Base-by-base conservation (phyloP, 2,329 filamentous ascomycete genomes). In the Penicillium sp. region DNA sequence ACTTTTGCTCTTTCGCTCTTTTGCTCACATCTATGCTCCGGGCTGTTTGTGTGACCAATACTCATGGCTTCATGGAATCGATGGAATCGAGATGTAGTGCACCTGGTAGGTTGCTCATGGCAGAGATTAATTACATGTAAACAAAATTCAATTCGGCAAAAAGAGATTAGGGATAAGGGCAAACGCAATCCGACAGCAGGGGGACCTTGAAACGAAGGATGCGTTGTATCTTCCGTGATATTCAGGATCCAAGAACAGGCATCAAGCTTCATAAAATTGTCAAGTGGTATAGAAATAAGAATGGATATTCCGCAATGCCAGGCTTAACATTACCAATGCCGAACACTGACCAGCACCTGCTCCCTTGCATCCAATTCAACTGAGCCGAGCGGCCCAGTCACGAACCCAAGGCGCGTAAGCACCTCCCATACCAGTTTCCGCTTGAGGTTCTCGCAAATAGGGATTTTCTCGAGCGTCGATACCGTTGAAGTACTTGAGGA, bases 401-500 rank as follows among this genome's bases (percentile, higher is more conserved):
- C 72, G 38, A 79, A 78, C 74, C 86, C 89, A 11, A 89, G 77
- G 57, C 87, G 84, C 34, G 64, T 70, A 26, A 81, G 67, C 47
- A 80, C 58, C 52, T 71, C 68, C 69, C 73, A 74, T 3, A 81
- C 76, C 34, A 72, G 66, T 70, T 91, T 94, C 46, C 89, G 77
- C 73, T 93, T 95, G 72, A 94, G 78, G 5, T 87, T 86, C 69
- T 96, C 89, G 46, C 85, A 79, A n/a, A 93, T 73, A 1, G 86
- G 81, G 55, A 98, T 86, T 58, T 90, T 84, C 71, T 98, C 93
- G 49, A 97, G 90, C 83, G 62, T 86, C 84, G 46, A 78, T 79
- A 1, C 93, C 93, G 65, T 97, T 90, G 58, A 97, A 88, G 67
- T 96, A 93, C 66, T 86, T 88, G 59, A 84, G 78, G 58, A 95